phyloP scores from a whole-genome alignment of 352 stramenopile genomes.

The Aphanomyces astaci region DNA sequence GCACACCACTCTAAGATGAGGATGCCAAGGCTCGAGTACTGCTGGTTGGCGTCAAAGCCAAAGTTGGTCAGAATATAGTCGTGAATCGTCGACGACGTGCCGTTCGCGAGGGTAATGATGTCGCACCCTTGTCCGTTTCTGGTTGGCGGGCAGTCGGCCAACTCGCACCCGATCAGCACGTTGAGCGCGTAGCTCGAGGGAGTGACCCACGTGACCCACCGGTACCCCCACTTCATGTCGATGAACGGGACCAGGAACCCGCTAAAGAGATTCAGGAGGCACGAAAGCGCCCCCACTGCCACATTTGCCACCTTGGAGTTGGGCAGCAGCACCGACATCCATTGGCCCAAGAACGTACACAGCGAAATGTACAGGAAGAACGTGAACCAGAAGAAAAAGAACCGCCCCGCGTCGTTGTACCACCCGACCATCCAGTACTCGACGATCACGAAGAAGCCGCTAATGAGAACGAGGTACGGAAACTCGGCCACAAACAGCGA shows the following conservation, averaged over 20 bases:
- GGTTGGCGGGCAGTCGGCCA: neutral
- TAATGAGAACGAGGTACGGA: constrained; percentile 49
- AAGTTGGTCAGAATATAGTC: constrained; percentile 17
- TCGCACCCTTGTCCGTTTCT: neutral
- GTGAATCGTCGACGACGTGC: constrained; percentile 2
- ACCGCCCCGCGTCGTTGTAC: constrained; percentile 27
- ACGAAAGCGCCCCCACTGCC: constrained; percentile 55
- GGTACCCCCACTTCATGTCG: constrained; percentile 48
- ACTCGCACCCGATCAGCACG: neutral
- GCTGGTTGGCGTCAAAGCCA: constrained; percentile 15
- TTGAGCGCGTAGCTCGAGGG: constrained; percentile 50
- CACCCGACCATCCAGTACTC: constrained; percentile 63
- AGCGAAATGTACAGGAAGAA: constrained; percentile 57
- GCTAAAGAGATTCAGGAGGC: constrained; percentile 54
- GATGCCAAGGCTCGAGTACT: constrained; percentile 16
- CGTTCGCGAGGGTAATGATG: neutral
- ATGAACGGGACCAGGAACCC: constrained; percentile 47
- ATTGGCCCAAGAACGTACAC: constrained; percentile 61
- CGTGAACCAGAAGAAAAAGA: constrained; percentile 46
- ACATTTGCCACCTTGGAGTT: constrained; percentile 75
- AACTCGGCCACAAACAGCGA: constrained; percentile 56
- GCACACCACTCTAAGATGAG: constrained; percentile 36
- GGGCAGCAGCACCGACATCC: constrained; percentile 63
- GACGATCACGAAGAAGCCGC: constrained; percentile 40
- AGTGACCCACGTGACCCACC: constrained; percentile 61